These are phyloP conservation scores for Phlegmacium glaucopus DNA, from an alignment of 768 basidiomycete species.

Conservation along the genomic window DNA sequence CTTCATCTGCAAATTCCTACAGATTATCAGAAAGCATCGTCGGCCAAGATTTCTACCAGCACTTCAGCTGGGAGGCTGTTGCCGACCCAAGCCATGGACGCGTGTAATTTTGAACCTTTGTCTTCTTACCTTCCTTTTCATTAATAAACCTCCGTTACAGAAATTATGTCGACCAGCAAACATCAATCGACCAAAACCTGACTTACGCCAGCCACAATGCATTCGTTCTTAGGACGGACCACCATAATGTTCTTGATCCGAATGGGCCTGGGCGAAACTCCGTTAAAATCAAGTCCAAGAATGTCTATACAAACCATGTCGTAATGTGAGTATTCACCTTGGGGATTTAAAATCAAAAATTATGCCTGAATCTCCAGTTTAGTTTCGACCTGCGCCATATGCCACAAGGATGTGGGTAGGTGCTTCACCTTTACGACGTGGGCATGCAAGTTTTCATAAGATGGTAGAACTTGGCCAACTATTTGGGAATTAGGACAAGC, in stretches of 20 bases:
- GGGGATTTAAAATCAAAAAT: background rate
- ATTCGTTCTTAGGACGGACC: constrained; percentile 47
- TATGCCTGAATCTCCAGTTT: constrained; percentile 20
- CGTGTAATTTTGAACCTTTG: constrained; percentile 36
- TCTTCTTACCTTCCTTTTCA: too few relatives aligned
- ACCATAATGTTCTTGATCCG: constrained; percentile 34
- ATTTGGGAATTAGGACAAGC: constrained; percentile 35
- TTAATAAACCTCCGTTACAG: constrained; percentile 15
- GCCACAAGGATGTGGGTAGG: constrained; percentile 52
- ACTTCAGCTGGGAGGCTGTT: constrained; percentile 41
- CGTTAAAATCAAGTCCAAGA: constrained; percentile 48
- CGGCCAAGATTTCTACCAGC: constrained; percentile 38
- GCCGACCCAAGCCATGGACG: constrained; percentile 53
- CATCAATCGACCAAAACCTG: constrained; percentile 41
- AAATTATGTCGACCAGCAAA: constrained; percentile 34
- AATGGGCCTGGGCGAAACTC: constrained; percentile 48
- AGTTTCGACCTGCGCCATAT: constrained; percentile 44
- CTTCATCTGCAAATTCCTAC: too few relatives aligned
- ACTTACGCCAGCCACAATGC: constrained; percentile 39
- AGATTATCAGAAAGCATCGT: constrained; percentile 26
- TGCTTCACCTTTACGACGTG: constrained; percentile 5
- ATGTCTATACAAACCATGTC: constrained; percentile 47
- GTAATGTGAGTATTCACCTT: constrained; percentile 37
- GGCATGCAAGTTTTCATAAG: background rate
- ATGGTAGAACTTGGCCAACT: constrained; percentile 44